Evolutionary conservation across 2,329 filamentous ascomycete species (phyloP).

Genomic region (Rhytidhysteron rufulum): DNA sequence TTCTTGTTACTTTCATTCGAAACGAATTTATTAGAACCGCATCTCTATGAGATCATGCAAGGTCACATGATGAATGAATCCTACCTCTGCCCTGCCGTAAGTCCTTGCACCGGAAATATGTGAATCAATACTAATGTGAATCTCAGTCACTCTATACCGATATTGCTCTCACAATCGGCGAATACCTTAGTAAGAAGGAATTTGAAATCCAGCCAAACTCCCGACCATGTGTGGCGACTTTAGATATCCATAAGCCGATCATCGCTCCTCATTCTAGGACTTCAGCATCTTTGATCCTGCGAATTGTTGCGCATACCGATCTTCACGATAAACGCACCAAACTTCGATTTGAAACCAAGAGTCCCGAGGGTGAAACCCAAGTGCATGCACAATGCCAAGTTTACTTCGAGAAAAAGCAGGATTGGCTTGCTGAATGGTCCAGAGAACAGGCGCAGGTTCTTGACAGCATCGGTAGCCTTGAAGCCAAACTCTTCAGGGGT

Average conservation of each 20-base stretch:
- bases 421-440: no score
- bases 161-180: conserved; percentile 28
- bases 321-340: not conserved
- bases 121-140: not conserved
- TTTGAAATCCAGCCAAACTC: not conserved
- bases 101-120: not conserved
- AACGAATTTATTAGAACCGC: not conserved
- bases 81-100: not conserved
- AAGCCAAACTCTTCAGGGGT: not conserved
- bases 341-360: no score
- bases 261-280: not conserved
- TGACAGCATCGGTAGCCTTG: no score
- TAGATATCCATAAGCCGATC: not conserved
- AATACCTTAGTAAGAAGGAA: conserved; percentile 5
- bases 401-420: no score
- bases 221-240: not conserved
- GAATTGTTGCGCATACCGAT: not conserved
- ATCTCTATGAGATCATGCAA: not conserved
- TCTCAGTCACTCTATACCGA: conserved; percentile 27
- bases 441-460: no score
- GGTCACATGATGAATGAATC: not conserved
- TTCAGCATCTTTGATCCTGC: not conserved
- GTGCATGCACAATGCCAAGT: no score
- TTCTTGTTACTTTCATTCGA: not conserved
- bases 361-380: no score